Evolutionary conservation across 495 filamentous ascomycete genomes (phyloP), one percentile per base, ranked within the genome.

Genomic region (Aspergillus bertholletiae): DNA sequence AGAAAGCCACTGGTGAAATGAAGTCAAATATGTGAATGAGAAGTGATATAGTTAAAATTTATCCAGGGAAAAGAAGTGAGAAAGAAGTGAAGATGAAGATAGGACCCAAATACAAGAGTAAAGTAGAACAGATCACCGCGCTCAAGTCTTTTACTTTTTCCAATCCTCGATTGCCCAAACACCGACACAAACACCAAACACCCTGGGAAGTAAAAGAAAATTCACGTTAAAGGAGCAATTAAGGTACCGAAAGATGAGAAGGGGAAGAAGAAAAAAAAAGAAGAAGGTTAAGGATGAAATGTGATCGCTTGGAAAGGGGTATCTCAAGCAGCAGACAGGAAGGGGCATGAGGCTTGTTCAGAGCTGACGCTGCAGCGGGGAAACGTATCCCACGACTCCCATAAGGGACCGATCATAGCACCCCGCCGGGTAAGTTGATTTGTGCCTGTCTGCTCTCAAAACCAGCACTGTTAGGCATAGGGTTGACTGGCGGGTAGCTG

Each of bases 371-470:
- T 37, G 13, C 26, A 28, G 26, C 26, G 5, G 4, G 26, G 26
- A 28, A 8, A 8, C 8, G 8, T 28, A 8, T 28, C 26, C 26
- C 34, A 37, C 12, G 34, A 13, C 4, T 5, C 4, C 3, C 11
- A 37, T 13, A 17, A 17, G 3, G 11, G n/a, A 12, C 34, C 5
- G 18, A 53, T 76, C 59, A 78, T 49, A 78, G 44, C 47, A 78
- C 74, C 27, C 74, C 74, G 13, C 74, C 74, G 2, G 74, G 74
- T 23, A 78, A 51, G 47, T 74, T 74, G 49, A 74, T 75, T 52
- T 74, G 72, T 17, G 63, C 72, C 45, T 69, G 69, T 49, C 65
- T 65, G 15, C 56, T 55, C 23, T 78, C 73, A 46, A 78, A 78
- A 8, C 71, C 69, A 34, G 73, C 72, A 43, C 72, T 75, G 50